A percentile compares a stretch with the other conserved stretches of the same genome.
Conservation (phyloP, 352 stramenopile species). For the Phytophthora colocasiae region DNA sequence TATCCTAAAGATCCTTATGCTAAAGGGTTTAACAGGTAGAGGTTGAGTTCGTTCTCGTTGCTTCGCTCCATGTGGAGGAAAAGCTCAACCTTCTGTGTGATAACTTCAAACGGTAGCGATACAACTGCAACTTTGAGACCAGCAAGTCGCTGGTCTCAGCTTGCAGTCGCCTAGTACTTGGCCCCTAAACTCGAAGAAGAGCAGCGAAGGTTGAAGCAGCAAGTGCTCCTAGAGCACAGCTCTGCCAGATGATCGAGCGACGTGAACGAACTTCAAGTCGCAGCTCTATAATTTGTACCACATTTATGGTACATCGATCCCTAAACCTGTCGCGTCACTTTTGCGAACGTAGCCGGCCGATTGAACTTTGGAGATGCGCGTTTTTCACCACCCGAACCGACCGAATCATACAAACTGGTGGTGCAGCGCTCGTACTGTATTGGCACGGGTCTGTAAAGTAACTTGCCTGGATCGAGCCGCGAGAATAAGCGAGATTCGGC, state of each 20-base stretch:
- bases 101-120: too few species aligned
- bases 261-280: constrained; percentile 24
- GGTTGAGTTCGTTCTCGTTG: too few species aligned
- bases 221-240: too few species aligned
- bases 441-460: neutral
- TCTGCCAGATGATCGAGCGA: neutral
- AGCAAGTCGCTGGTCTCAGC: too few species aligned
- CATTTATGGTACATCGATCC: constrained; percentile 3
- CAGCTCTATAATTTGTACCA: constrained; percentile 1
- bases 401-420: constrained; percentile 7
- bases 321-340: constrained; percentile 25
- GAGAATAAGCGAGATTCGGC: neutral
- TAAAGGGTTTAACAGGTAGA: too few species aligned
- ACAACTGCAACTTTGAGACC: too few species aligned
- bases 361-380: constrained; percentile 34
- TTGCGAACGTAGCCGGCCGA: constrained; percentile 1
- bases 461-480: neutral
- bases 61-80: too few species aligned
- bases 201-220: too few species aligned
- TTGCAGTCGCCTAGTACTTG: too few species aligned
- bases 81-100: too few species aligned
- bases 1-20: too few species aligned
- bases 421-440: neutral
- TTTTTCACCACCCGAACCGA: constrained; percentile 24
- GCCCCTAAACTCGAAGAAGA: too few species aligned